phyloP scores from a whole-genome alignment of 768 basidiomycete genomes.

The Termitomyces sp. region DNA sequence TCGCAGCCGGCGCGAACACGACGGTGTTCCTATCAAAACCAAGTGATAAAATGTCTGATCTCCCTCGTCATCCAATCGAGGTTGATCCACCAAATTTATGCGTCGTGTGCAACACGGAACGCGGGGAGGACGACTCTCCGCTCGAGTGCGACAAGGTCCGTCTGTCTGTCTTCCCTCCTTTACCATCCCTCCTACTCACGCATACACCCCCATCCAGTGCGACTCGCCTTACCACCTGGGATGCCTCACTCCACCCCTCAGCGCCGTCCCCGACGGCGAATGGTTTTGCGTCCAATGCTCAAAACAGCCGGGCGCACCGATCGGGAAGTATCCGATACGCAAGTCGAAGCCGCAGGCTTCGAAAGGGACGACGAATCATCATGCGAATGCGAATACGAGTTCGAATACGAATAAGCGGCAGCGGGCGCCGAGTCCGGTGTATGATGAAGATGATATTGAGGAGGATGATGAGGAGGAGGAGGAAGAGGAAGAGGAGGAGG shows the following conservation, averaged over 20 bases:
- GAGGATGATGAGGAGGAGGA: conserved; percentile 10
- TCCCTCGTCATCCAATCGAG: conserved; percentile 78
- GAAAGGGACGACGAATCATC: conserved; percentile 4
- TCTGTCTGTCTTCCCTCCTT: not conserved
- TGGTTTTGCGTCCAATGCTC: conserved; percentile 87
- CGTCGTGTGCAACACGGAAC: conserved; percentile 65
- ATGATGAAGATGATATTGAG: conserved; percentile 20
- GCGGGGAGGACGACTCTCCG: conserved; percentile 67
- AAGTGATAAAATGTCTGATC: conserved; percentile 67
- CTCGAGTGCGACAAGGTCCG: conserved; percentile 90
- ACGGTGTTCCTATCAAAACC: conserved; percentile 81
- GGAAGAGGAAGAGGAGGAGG: conserved; percentile 12
- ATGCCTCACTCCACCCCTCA: conserved; percentile 78
- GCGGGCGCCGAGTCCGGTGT: conserved; percentile 13
- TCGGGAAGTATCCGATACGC: conserved; percentile 34
- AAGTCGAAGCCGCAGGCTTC: conserved; percentile 11
- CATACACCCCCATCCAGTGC: conserved; percentile 50
- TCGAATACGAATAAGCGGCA: conserved; percentile 17
- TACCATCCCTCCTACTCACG: not conserved
- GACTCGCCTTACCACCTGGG: conserved; percentile 84
- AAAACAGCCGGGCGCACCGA: conserved; percentile 53
- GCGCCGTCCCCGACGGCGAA: conserved; percentile 79
- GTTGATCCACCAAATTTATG: conserved; percentile 67
- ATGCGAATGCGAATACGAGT: not conserved
- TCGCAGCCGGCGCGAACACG: conserved; percentile 85